A percentile compares a stretch with the other conserved stretches of the same genome.
phyloP scores from a whole-genome alignment of 768 basidiomycete species.

The Dentipellis fragilis region DNA sequence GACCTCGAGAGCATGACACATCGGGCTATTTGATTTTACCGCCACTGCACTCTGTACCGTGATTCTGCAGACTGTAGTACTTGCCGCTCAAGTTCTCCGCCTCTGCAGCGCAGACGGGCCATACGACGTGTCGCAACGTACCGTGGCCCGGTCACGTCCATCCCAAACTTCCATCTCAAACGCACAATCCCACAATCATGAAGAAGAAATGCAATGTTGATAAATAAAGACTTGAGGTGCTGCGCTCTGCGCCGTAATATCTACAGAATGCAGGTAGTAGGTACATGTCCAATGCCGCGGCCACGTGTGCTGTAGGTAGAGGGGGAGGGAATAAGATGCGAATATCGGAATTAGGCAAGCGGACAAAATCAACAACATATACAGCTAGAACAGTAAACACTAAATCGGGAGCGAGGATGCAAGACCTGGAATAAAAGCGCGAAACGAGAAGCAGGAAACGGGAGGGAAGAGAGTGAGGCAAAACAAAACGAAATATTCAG shows the following conservation, averaged over 20 bases:
- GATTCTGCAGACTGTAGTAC: no score
- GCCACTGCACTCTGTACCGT: no score
- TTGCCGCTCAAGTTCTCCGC: no score
- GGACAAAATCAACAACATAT: not conserved
- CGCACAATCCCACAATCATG: not conserved
- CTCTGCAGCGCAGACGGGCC: no score
- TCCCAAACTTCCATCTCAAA: not conserved
- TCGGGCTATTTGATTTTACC: no score
- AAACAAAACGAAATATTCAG: not conserved
- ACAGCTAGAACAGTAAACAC: not conserved
- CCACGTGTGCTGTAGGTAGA: not conserved
- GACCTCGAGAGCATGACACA: no score
- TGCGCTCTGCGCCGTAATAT: slow-evolving; percentile 3
- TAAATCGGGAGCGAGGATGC: not conserved
- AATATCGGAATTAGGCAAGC: not conserved
- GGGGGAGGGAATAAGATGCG: not conserved
- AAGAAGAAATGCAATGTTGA: not conserved
- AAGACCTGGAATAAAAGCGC: not conserved
- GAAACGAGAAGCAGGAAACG: not conserved
- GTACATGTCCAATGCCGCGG: not conserved
- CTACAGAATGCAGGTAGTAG: not conserved
- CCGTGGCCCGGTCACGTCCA: no score
- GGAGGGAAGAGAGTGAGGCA: not conserved
- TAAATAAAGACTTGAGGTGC: not conserved
- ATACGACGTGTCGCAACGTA: no score